These are phyloP conservation scores for Zelopaecilomyces penicillatus DNA, from an alignment of 2,329 filamentous ascomycete genomes.

Conservation along the genomic window DNA sequence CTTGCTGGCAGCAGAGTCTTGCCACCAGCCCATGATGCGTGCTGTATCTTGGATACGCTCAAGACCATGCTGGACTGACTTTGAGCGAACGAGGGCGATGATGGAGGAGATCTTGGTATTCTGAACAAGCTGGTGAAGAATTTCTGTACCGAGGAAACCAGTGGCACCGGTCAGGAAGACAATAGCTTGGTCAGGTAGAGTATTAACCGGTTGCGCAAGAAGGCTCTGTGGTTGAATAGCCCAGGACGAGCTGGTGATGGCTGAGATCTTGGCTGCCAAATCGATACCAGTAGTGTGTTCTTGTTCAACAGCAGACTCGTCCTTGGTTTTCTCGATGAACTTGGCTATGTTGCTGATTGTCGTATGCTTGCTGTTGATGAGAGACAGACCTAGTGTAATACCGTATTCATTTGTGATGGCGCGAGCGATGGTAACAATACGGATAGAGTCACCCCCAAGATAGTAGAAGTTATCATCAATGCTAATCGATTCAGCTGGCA, in stretches of 20 bases:
- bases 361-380: slow-evolving; percentile 13
- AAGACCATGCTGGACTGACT: not conserved
- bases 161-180: slow-evolving; percentile 13
- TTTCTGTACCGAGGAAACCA: slow-evolving; percentile 11
- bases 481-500: slow-evolving; percentile 8
- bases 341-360: slow-evolving; percentile 12
- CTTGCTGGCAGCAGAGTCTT: not conserved
- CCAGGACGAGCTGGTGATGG: not conserved
- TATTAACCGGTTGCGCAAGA: not conserved
- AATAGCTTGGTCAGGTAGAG: slow-evolving; percentile 2
- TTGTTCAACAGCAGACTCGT: not conserved
- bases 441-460: slow-evolving; percentile 15
- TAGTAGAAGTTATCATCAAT: slow-evolving; percentile 14
- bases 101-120: slow-evolving; percentile 1
- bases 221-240: not conserved
- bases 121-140: slow-evolving; percentile 4
- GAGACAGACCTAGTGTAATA: slow-evolving; percentile 10
- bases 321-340: slow-evolving; percentile 6
- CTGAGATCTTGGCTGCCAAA: not conserved
- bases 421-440: slow-evolving; percentile 11
- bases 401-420: slow-evolving; percentile 8
- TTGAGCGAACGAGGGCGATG: slow-evolving; percentile 4
- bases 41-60: slow-evolving; percentile 4
- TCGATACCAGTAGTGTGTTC: not conserved
- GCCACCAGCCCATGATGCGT: slow-evolving; percentile 6